Evolutionary conservation across 768 basidiomycete genomes (phyloP), one percentile per base, ranked within the genome.

Genomic region (Steccherinum ochraceum): DNA sequence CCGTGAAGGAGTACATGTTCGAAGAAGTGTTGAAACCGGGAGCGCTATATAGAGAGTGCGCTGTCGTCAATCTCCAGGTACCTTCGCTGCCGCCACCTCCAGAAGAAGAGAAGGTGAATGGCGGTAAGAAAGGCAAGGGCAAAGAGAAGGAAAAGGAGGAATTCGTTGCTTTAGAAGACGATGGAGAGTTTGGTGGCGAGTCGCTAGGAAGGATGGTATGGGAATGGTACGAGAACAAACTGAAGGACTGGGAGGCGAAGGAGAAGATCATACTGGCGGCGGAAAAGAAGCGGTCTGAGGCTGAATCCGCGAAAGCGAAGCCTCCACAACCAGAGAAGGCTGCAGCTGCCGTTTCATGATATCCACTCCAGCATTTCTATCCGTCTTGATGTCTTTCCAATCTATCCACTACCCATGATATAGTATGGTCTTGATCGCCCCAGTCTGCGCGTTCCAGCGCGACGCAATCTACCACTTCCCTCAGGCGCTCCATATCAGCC

Each of bases 21-120:
- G 80, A 78, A 51, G 87, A 90, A 59, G 77, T 87, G 2, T 71
- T 91, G 40, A 86, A 84, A 64, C 84, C 88, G 2, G 89, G 88
- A 0, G 83, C 86, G 10, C 64, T 90, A 39, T 91, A 91, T 57
- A 74, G 81, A 7, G 85, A 91, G 56, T 90, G 89, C 56, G 80
- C 84, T 0, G 78, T 85, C 3, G 81, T 85, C 10, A 56, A 44
- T 24, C 13, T 64, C 21, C 53, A 7, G 48, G 58, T 55, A 47
- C 61, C 53, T 44, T 60, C 41, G 3, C 56, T 54, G 3, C 64
- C 56, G 23, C 2, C 53, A 58, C 24, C 49, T 49, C 24, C 55
- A 45, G 39, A 46, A 45, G 51, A 40, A 67, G 72, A 41, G 52
- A 18, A 59, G 44, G 58, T 59, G 39, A 23, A 43, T 20, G 53